A percentile compares a stretch with the other conserved stretches of the same genome.
Evolutionary conservation across 1,284 basidiomycete genomes (phyloP).

Genomic region (Earliella scabrosa): DNA sequence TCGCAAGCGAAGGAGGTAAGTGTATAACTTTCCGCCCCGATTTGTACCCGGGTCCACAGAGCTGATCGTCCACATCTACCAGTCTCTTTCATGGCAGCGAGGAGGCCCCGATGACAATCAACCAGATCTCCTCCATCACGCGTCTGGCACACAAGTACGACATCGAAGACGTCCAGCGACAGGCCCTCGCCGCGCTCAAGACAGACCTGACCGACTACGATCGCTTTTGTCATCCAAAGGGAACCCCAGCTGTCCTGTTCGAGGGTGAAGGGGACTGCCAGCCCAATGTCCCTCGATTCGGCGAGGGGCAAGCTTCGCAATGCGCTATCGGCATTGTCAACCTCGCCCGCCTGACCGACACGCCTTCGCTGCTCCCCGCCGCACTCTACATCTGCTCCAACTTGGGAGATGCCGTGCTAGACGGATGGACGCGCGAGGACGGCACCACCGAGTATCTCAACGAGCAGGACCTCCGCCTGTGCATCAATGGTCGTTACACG

Average conservation of each 20-base stretch:
- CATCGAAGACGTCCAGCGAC: not conserved
- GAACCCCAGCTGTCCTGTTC: too few species aligned
- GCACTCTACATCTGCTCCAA: constrained; percentile 9
- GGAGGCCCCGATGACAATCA: too few species aligned
- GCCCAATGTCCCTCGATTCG: too few species aligned
- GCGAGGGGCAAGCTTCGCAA: too few species aligned
- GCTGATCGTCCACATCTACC: too few species aligned
- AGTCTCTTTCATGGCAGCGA: too few species aligned
- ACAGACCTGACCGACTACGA: not conserved
- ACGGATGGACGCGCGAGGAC: constrained; percentile 10
- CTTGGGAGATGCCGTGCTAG: not conserved
- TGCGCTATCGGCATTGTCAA: not conserved
- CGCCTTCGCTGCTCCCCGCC: not conserved
- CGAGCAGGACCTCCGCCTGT: not conserved
- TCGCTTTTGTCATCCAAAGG: too few species aligned
- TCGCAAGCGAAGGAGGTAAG: too few species aligned
- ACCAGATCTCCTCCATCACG: too few species aligned
- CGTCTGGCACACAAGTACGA: not conserved
- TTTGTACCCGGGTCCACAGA: too few species aligned
- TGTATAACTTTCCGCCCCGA: too few species aligned
- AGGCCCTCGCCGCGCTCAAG: not conserved
- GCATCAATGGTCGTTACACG: not conserved
- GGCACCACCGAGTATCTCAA: constrained; percentile 2
- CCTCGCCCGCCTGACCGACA: constrained; percentile 7
- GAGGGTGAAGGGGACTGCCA: too few species aligned